These are phyloP conservation scores for Thecaphora frezii DNA, from an alignment of 1,284 basidiomycete species.

Conservation along the genomic window DNA sequence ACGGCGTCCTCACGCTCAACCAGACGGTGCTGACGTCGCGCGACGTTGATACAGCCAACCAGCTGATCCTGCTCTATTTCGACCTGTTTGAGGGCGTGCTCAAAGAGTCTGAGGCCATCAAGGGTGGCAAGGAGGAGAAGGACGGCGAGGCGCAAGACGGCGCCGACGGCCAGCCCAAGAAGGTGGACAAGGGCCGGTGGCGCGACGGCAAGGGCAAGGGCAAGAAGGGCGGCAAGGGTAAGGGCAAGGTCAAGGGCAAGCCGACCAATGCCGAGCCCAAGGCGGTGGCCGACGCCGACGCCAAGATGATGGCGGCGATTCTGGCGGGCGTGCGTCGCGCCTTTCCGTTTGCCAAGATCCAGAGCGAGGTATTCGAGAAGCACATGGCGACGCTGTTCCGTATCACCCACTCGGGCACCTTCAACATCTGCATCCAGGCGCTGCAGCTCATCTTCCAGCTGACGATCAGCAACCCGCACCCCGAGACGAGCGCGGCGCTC, in stretches of 20 bases:
- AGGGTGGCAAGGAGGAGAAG: slow-evolving; percentile 36
- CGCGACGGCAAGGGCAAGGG: slow-evolving; percentile 57
- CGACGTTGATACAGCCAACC: slow-evolving; percentile 72
- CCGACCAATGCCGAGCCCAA: slow-evolving; percentile 30
- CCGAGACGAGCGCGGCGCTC: slow-evolving; percentile 18
- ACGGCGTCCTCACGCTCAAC: slow-evolving; percentile 88
- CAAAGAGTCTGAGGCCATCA: slow-evolving; percentile 51
- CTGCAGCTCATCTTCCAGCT: slow-evolving; percentile 90
- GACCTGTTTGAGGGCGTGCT: slow-evolving; percentile 80
- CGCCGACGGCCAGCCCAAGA: slow-evolving; percentile 21
- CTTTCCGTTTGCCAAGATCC: slow-evolving; percentile 81
- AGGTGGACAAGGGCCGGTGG: slow-evolving; percentile 60
- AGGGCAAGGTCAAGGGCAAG: slow-evolving; percentile 14
- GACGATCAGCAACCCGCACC: slow-evolving; percentile 23
- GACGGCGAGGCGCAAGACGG: slow-evolving; percentile 36
- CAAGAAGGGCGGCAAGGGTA: slow-evolving; percentile 18
- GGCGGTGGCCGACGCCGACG: slow-evolving; percentile 65
- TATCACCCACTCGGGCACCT: slow-evolving; percentile 84
- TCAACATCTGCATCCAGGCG: slow-evolving; percentile 94
- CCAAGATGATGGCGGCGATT: slow-evolving; percentile 84
- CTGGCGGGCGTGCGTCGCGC: slow-evolving; percentile 94
- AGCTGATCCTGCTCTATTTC: slow-evolving; percentile 89
- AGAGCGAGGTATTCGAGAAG: slow-evolving; percentile 71
- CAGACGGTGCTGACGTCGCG: slow-evolving; percentile 79
- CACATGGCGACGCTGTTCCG: slow-evolving; percentile 93